Base-by-base conservation (phyloP, 805 yeast genomes). In the Ogataea degrootiae region DNA sequence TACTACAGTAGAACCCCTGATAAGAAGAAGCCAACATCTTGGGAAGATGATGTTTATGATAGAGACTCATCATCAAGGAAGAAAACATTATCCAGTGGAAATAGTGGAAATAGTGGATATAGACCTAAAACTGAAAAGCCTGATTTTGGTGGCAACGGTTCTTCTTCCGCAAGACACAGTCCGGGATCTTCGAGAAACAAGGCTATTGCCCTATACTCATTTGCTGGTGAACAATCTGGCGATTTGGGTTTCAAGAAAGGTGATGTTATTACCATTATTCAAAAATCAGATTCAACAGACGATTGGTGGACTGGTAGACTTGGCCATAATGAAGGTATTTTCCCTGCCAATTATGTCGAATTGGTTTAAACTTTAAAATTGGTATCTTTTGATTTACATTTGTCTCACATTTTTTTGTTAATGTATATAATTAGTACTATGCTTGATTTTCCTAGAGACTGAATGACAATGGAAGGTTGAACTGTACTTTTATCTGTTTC, bases 281-380 rank as follows among this genome's bases (percentile, higher is more conserved):
- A 90, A 66, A 88, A 87, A 67, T 82, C 94, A 9, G 91, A 86
- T 8, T 85, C 96, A 14, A 80, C 82, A 43, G 96, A 94, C 65
- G 98, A 94, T 65, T 94, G 99, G 99, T 94, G 99, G 99, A 89
- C 97, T 0, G 99, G 99, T 26, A 82, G 86, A 63, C 72, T 82
- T 46, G 87, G 86, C 56, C 92, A 95, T 12, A 70, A 69, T 51
- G 88, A 87, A 58, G 99, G 99, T 39, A 91, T 91, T 21, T 92
- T 92, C 77, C 99, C 99, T 9, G 99, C 99, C 2, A 92, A 92
- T 65, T 92, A 92, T 62, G 97, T 92, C 39, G 96, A 91, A 63
- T 68, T 91, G 58, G 78, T 82, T 45, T 84, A 62, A 57, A 33
- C 33, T 29, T 22, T 37, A 42, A 22, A 14, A 11, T 34, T 16